phyloP scores from a whole-genome alignment of 176 grass and related monocot species.

The Puya raimondii region DNA sequence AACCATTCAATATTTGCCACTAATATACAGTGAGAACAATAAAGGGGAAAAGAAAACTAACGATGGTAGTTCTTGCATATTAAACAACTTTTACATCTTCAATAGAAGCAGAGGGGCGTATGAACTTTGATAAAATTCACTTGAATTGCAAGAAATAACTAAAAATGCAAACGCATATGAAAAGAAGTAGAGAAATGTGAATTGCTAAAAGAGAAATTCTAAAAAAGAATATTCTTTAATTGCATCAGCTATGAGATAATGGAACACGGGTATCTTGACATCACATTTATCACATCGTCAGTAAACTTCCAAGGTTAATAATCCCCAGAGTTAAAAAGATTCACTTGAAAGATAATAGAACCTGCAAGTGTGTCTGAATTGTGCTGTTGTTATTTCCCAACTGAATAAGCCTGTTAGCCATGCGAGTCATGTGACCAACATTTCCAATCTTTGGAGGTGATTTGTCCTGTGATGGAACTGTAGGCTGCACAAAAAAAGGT shows the following conservation, averaged over 20 bases:
- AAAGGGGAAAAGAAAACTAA: background rate
- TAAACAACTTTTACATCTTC: background rate
- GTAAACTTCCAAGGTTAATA: too few relatives aligned
- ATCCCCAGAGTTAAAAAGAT: background rate
- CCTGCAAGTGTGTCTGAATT: slow-evolving; percentile 83
- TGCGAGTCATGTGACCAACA: slow-evolving; percentile 74
- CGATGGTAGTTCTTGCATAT: background rate
- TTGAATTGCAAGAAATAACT: background rate
- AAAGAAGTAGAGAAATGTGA: background rate
- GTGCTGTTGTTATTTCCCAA: slow-evolving; percentile 40
- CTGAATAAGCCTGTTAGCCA: slow-evolving; percentile 87
- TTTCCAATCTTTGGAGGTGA: slow-evolving; percentile 62
- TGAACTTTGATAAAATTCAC: background rate
- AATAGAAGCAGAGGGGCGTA: background rate
- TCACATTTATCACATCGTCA: background rate
- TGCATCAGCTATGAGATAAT: too few relatives aligned
- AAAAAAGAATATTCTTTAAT: background rate
- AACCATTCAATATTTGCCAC: slow-evolving; percentile 6
- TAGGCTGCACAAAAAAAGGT: slow-evolving; percentile 41
- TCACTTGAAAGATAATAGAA: slow-evolving; percentile 22
- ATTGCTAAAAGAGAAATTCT: background rate
- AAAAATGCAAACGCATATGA: background rate
- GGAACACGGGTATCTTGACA: background rate
- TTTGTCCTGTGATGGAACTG: slow-evolving; percentile 43
- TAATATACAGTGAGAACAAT: background rate